Conservation (phyloP, 2,329 filamentous ascomycete species). For the Shiraia sp. region DNA sequence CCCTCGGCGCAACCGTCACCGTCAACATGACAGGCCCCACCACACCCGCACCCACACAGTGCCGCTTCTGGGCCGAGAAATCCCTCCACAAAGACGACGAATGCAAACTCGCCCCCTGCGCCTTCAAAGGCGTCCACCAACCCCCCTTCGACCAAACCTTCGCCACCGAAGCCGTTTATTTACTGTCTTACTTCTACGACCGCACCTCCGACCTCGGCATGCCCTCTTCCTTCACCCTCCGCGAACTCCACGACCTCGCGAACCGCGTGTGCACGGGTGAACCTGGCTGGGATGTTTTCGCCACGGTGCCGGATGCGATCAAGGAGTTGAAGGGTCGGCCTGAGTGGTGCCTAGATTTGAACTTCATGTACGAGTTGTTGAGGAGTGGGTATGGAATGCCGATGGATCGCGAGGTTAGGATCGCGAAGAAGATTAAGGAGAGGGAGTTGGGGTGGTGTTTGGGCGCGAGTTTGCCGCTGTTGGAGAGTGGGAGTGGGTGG, state of each 20-base stretch:
- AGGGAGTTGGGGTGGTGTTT: constrained; percentile 98
- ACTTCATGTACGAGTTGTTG: constrained; percentile 90
- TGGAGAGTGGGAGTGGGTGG: constrained; percentile 85
- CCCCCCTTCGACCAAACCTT: constrained; percentile 92
- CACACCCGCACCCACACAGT: constrained; percentile 77
- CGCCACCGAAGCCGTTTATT: constrained; percentile 85
- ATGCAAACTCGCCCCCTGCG: constrained; percentile 87
- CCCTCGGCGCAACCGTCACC: constrained; percentile 65
- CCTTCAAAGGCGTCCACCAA: constrained; percentile 97
- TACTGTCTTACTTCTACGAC: constrained; percentile 98
- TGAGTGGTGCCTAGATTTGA: constrained; percentile 92
- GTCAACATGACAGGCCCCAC: constrained; percentile 89
- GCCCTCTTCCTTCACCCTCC: constrained; percentile 94
- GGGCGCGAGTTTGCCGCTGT: constrained; percentile 86
- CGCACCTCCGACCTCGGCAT: constrained; percentile 92
- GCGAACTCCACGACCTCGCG: constrained; percentile 85
- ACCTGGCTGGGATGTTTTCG: constrained; percentile 78
- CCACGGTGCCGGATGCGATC: constrained; percentile 73
- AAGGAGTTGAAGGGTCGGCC: constrained; percentile 80
- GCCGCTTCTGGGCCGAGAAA: constrained; percentile 85
- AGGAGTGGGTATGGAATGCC: constrained; percentile 99
- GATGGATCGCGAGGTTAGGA: constrained; percentile 91
- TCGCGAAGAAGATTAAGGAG: constrained; percentile 97
- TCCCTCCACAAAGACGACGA: constrained; percentile 84
- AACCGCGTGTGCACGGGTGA: constrained; percentile 82